Percentiles rank a stretch among this genome's conserved stretches.
Conservation (phyloP, 2,329 filamentous ascomycete genomes). For the Hirsutella minnesotensis region DNA sequence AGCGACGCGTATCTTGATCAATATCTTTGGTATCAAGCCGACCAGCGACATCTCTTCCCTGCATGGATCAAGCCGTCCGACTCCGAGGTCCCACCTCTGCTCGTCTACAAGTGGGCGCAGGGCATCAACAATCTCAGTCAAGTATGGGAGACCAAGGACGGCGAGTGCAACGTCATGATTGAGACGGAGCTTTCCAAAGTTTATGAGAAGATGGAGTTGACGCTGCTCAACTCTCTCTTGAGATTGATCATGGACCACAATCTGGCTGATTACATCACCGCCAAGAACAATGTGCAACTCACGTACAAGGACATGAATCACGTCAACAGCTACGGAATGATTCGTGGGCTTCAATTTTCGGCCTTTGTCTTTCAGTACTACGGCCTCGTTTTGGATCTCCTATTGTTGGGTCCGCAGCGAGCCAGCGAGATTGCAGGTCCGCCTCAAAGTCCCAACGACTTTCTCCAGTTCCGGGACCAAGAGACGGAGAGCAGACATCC, state of each 20-base stretch:
- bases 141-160: conserved; percentile 88
- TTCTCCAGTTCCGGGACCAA: conserved; percentile 89
- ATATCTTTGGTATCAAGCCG: conserved; percentile 98
- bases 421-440: conserved; percentile 97
- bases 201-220: conserved; percentile 98
- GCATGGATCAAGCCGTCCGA: conserved; percentile 99
- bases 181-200: conserved; percentile 98
- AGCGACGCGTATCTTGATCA: conserved; percentile 98
- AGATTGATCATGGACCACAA: conserved; percentile 99
- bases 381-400: conserved; percentile 83
- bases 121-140: conserved; percentile 96
- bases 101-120: conserved; percentile 98
- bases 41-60: conserved; percentile 92
- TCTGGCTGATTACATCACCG: conserved; percentile 95
- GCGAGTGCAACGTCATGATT: conserved; percentile 97
- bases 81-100: conserved; percentile 85
- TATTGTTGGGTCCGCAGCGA: conserved; percentile 84
- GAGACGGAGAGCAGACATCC: conserved; percentile 89
- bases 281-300: conserved; percentile 98
- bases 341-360: conserved; percentile 93
- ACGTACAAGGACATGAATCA: conserved; percentile 99
- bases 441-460: conserved; percentile 89
- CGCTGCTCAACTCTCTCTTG: conserved; percentile 82
- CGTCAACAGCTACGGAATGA: conserved; percentile 97
- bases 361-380: conserved; percentile 99